phyloP scores from a whole-genome alignment of 352 stramenopile species.

The Labyrinthula sp. region DNA sequence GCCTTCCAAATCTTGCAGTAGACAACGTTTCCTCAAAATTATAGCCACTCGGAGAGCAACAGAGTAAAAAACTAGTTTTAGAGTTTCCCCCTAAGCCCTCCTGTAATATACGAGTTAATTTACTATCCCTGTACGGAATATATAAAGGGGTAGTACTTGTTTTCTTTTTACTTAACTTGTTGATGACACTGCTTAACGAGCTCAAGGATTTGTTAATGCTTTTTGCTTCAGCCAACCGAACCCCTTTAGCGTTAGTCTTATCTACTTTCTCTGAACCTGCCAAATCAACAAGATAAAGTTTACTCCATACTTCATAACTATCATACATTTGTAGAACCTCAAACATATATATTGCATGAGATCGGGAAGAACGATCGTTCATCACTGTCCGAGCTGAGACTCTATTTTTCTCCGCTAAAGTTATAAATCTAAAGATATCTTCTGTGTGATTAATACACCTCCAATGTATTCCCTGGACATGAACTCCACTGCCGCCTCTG shows the following conservation, averaged over 20 bases:
- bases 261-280: constrained; percentile 54
- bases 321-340: too few species aligned
- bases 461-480: too few species aligned
- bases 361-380: constrained; percentile 58
- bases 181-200: constrained; percentile 57
- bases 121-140: constrained; percentile 48
- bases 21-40: constrained; percentile 28
- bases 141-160: constrained; percentile 45
- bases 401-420: too few species aligned
- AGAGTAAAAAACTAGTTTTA: constrained; percentile 27
- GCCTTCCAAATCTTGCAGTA: constrained; percentile 30
- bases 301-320: too few species aligned
- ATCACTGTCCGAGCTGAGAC: too few species aligned
- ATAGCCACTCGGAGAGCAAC: constrained; percentile 10
- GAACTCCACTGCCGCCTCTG: too few species aligned
- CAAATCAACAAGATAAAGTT: constrained; percentile 46
- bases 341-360: constrained; percentile 68
- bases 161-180: constrained; percentile 36
- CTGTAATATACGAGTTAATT: constrained; percentile 53
- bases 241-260: constrained; percentile 52
- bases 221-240: constrained; percentile 54
- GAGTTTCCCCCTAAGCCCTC: constrained; percentile 29
- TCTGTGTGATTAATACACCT: too few species aligned
- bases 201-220: constrained; percentile 59
- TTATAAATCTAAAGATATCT: constrained; percentile 6